Percentiles rank a stretch among this genome's conserved stretches.
Evolutionary conservation across 306 rosid species (phyloP).

Genomic region (Gleditsia sinensis): DNA sequence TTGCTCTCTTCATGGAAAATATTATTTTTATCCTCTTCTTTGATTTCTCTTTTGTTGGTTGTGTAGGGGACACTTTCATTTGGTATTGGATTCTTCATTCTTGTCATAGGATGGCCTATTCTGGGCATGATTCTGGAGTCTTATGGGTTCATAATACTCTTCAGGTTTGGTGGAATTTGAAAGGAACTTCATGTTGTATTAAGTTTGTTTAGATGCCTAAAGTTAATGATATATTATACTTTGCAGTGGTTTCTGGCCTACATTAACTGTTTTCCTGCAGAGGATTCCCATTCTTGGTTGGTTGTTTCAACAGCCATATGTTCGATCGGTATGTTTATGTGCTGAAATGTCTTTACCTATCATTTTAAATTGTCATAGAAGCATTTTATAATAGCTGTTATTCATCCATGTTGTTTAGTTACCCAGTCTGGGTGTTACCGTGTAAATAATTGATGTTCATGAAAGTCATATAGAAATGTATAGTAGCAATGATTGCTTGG

Average conservation of each 20-base stretch:
- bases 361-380: background rate
- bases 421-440: background rate
- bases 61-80: slow-evolving; percentile 90
- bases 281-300: slow-evolving; percentile 95
- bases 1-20: slow-evolving; percentile 9
- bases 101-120: slow-evolving; percentile 94
- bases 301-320: slow-evolving; percentile 84
- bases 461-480: background rate
- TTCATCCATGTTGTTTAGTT: background rate
- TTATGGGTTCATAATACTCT: slow-evolving; percentile 85
- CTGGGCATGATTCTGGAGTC: slow-evolving; percentile 92
- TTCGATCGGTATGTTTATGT: slow-evolving; percentile 72
- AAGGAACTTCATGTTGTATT: slow-evolving; percentile 19
- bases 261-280: slow-evolving; percentile 90
- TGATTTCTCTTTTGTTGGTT: slow-evolving; percentile 11
- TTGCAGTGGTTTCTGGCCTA: slow-evolving; percentile 99
- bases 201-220: slow-evolving; percentile 21
- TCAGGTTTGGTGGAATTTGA: slow-evolving; percentile 62
- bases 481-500: background rate
- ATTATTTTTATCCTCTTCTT: slow-evolving; percentile 2
- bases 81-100: slow-evolving; percentile 86
- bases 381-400: background rate
- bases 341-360: slow-evolving; percentile 9
- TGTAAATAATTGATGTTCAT: background rate
- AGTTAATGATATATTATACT: slow-evolving; percentile 43